Base-by-base conservation (phyloP, 306 rosid genomes). In the Alnus glutinosa region DNA sequence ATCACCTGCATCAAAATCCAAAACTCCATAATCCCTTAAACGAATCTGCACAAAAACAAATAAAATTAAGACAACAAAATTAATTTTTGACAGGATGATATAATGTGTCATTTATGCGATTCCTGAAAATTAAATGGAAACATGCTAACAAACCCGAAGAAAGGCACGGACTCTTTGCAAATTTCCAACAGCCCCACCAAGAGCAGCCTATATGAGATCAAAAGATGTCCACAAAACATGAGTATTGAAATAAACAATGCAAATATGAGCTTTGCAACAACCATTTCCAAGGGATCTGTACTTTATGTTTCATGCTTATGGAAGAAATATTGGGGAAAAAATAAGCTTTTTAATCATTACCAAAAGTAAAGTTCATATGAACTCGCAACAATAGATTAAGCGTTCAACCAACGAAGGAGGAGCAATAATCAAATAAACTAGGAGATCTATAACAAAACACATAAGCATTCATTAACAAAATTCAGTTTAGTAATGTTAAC, bases 111-210 rank as follows among this genome's bases (percentile, higher is more conserved):
- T 54, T 74, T 75, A 69, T 59, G 68, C n/a, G 77, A 51, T 42
- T 71, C 71, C 78, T 72, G 54, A 83, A 63, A 75, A 76, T 58
- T 76, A 44, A 30, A 69, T 28, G 69, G 62, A 77, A 66, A 50
- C 48, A 58, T 15, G 64, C n/a, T 71, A 84, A 87, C 98, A 83
- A 91, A 95, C 99, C 98, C 98, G 97, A 75, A 95, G 97, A 87
- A 95, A 95, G 86, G 99, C 99, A 15, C 86, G 97, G 75, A 95
- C 82, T 93, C 90, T 93, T 80, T 95, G 98, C 86, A 93, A 85
- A 81, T 92, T 93, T 82, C 99, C 99, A 57, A 95, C 98, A 63
- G 87, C 92, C 49, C 99, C 99, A 66, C 99, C 99, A 48, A 95
- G 99, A 59, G 97, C 92, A 83, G 98, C 99, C 99, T 95, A 82